A percentile compares a stretch with the other conserved stretches of the same genome.
phyloP scores from a whole-genome alignment of 2,329 filamentous ascomycete genomes.

The Exophiala xenobiotica region DNA sequence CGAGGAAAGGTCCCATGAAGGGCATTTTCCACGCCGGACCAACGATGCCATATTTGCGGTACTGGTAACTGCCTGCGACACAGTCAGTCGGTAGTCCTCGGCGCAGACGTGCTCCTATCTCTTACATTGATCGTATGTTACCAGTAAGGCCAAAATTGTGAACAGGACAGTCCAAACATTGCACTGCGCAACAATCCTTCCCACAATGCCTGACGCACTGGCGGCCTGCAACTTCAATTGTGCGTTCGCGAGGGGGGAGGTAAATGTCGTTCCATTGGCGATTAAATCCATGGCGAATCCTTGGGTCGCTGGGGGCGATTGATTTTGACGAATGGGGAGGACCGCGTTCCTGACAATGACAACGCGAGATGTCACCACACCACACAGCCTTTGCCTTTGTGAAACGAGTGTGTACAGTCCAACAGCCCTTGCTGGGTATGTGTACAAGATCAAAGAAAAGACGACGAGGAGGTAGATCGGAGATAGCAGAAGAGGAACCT shows the following conservation, averaged over 20 bases:
- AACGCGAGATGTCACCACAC: neutral
- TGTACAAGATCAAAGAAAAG: neutral
- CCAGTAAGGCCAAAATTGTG: constrained; percentile 67
- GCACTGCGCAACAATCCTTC: constrained; percentile 33
- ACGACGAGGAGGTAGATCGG: neutral
- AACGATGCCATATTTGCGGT: constrained; percentile 71
- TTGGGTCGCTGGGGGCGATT: constrained; percentile 5
- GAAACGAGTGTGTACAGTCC: neutral
- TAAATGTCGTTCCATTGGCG: constrained; percentile 64
- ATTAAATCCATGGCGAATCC: constrained; percentile 36
- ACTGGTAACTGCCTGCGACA: constrained; percentile 67
- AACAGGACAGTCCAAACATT: constrained; percentile 66
- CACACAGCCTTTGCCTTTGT: neutral
- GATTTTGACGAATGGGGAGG: constrained; percentile 24
- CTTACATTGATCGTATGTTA: constrained; percentile 89
- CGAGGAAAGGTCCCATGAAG: constrained; percentile 92
- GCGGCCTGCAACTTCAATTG: constrained; percentile 53
- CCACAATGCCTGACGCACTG: constrained; percentile 21
- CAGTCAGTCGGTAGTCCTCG: constrained; percentile 19
- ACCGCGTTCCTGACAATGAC: neutral
- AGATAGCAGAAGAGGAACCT: neutral
- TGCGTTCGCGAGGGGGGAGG: constrained; percentile 66
- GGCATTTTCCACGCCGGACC: constrained; percentile 75
- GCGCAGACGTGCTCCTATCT: neutral
- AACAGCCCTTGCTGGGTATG: neutral